These are phyloP conservation scores for Beauveria varroae DNA, from an alignment of 2,329 filamentous ascomycete genomes.

Conservation along the genomic window DNA sequence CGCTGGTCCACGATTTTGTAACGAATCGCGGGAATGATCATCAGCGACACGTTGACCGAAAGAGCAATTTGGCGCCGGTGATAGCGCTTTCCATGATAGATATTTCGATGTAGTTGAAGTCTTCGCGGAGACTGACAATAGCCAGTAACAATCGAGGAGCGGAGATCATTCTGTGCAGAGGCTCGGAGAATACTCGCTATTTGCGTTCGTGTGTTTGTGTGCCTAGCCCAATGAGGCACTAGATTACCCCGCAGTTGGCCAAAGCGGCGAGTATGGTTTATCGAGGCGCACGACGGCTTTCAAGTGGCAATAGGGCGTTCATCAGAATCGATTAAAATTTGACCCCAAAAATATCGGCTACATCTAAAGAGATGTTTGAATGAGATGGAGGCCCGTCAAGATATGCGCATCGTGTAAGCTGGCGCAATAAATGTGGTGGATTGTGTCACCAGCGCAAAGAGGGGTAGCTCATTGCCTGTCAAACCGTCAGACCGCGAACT, in stretches of 20 bases:
- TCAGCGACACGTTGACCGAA: too few relatives aligned
- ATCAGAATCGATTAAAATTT: not conserved
- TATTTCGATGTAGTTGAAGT: too few relatives aligned
- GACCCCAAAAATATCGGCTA: not conserved
- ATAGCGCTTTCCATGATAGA: too few relatives aligned
- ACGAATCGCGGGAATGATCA: too few relatives aligned
- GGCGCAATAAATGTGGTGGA: not conserved
- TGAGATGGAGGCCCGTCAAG: too few relatives aligned
- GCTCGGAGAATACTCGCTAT: constrained; percentile 1
- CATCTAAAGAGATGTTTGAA: not conserved
- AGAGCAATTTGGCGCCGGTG: too few relatives aligned
- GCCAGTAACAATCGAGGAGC: not conserved
- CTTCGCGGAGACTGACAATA: too few relatives aligned
- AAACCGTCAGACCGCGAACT: not conserved
- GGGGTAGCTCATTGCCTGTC: constrained; percentile 2
- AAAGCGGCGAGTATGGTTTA: not conserved
- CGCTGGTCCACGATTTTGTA: too few relatives aligned
- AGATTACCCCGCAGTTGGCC: constrained; percentile 3
- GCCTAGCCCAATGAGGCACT: not conserved
- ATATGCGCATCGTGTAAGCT: not conserved
- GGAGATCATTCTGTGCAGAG: not conserved
- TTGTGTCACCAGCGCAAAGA: not conserved
- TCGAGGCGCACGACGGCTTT: not conserved
- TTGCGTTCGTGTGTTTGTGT: not conserved
- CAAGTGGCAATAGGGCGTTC: not conserved